Evolutionary conservation across 768 basidiomycete genomes (phyloP).

Genomic region (Favolaschia claudopus): DNA sequence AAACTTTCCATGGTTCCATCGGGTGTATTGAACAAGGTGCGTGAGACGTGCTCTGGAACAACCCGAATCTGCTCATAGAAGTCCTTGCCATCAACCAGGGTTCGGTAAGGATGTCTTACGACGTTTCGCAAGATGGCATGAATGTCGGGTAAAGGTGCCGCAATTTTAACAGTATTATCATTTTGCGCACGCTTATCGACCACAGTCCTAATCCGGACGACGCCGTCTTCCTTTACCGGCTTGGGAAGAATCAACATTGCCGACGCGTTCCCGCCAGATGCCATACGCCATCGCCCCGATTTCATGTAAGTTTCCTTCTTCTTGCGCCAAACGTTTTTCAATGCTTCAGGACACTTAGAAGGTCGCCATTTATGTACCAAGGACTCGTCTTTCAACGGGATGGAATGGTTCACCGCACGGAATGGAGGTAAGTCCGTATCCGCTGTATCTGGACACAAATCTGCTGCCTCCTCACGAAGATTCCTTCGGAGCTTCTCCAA

Average conservation of each 20-base stretch:
- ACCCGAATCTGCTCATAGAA: slow-evolving; percentile 52
- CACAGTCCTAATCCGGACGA: slow-evolving; percentile 31
- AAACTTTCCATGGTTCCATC: slow-evolving; percentile 45
- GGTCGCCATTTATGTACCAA: slow-evolving; percentile 38
- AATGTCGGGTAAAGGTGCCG: slow-evolving; percentile 24
- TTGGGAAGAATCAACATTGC: slow-evolving; percentile 45
- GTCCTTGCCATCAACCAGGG: slow-evolving; percentile 43
- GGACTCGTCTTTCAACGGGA: slow-evolving; percentile 38
- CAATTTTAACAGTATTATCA: slow-evolving; percentile 37
- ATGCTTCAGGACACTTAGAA: slow-evolving; percentile 39
- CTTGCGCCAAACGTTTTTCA: slow-evolving; percentile 31
- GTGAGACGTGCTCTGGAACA: slow-evolving; percentile 31
- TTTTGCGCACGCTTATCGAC: slow-evolving; percentile 39
- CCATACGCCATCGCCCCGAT: slow-evolving; percentile 36
- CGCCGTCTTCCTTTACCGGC: slow-evolving; percentile 17
- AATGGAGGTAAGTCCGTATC: slow-evolving; percentile 31
- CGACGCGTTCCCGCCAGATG: slow-evolving; percentile 32
- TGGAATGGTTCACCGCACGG: slow-evolving; percentile 41
- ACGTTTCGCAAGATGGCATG: slow-evolving; percentile 35
- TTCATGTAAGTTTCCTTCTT: slow-evolving; percentile 39
- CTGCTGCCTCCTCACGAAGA: slow-evolving; percentile 18
- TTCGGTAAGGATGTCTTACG: slow-evolving; percentile 25
- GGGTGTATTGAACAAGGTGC: slow-evolving; percentile 38
- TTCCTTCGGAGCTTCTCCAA: slow-evolving; percentile 5
- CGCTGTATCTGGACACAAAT: slow-evolving; percentile 23